phyloP scores from a whole-genome alignment of 2,329 filamentous ascomycete genomes.

The Alternaria sp. region DNA sequence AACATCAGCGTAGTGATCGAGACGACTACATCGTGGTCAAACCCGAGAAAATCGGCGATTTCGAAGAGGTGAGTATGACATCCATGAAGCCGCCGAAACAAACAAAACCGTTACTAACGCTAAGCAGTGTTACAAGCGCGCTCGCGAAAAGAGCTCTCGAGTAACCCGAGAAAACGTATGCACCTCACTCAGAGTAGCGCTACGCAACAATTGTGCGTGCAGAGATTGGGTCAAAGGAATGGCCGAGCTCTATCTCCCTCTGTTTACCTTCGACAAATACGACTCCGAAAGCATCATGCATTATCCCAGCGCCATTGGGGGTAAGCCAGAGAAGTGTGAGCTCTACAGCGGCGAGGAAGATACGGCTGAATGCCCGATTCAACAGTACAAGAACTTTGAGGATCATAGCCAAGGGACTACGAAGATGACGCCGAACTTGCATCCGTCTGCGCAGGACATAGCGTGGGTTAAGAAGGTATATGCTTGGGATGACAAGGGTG shows the following conservation, averaged over 20 bases:
- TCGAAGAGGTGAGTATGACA: not conserved
- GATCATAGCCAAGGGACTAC: not conserved
- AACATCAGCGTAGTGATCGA: constrained; percentile 6
- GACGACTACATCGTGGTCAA: constrained; percentile 9
- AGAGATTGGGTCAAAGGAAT: not conserved
- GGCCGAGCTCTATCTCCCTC: not conserved
- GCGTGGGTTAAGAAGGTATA: not conserved
- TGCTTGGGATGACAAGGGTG: not conserved
- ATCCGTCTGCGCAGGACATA: constrained; percentile 1
- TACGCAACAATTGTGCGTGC: not conserved
- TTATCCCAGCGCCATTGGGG: not conserved
- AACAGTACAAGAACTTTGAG: not conserved
- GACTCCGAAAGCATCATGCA: constrained; percentile 3
- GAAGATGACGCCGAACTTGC: not conserved
- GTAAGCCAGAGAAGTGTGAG: not conserved
- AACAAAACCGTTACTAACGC: not conserved
- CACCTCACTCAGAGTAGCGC: not conserved
- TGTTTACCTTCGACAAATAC: not conserved
- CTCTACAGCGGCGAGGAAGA: not conserved
- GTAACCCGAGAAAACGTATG: not conserved
- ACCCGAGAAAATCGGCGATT: not conserved
- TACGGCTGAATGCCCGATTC: not conserved
- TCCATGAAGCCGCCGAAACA: not conserved
- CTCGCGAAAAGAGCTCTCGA: not conserved
- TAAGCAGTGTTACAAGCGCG: not conserved